Evolutionary conservation across 1,139 yeast genomes (phyloP), one percentile per base, ranked within the genome.

Genomic region (Sugiyamaella castrensis): DNA sequence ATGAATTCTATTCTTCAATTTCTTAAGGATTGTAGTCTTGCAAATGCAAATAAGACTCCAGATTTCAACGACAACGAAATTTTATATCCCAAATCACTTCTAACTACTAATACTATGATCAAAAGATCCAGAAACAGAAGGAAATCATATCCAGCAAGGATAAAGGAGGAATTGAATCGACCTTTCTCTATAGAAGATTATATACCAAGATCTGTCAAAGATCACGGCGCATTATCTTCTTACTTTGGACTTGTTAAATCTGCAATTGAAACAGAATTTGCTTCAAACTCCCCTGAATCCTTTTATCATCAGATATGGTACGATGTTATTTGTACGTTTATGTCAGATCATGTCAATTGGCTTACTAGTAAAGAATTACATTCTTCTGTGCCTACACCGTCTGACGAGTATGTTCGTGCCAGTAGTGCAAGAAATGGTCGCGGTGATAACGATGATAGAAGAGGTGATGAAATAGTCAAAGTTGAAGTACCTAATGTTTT

Each of bases 301-400:
- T 42, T 42, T 24, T 42, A 42, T 12, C 46, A 42, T 36, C 46
- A 42, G 15, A 42, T 42, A 11, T 42, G 46, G 46, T 42, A 42
- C 16, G 46, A 42, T 15, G 35, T 15, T 2, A 42, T 42, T 15
- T 39, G 29, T 9, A 29, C 46, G 3, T 42, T 42, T 28, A 42
- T 42, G 46, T 19, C 37, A 9, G 46, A 42, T 29, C 46, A 42
- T 29, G 9, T 42, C 10, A 36, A 26, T 19, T 42, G 46, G 46
- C 11, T 36, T 39, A 42, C 34, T 33, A 35, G 35, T 9, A n/a
- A 12, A n/a, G 24, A 19, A 19, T 19, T 19, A 19, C 5, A 19
- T 5, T 5, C 24, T 3, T 19, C 24, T 19, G 3, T 19, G 5
- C 24, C 24, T 19, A 5, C 24, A 4, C 24, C 24, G 5, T 19